Base-by-base conservation (phyloP, 495 filamentous ascomycete genomes). In the Tetracladium setigerum region DNA sequence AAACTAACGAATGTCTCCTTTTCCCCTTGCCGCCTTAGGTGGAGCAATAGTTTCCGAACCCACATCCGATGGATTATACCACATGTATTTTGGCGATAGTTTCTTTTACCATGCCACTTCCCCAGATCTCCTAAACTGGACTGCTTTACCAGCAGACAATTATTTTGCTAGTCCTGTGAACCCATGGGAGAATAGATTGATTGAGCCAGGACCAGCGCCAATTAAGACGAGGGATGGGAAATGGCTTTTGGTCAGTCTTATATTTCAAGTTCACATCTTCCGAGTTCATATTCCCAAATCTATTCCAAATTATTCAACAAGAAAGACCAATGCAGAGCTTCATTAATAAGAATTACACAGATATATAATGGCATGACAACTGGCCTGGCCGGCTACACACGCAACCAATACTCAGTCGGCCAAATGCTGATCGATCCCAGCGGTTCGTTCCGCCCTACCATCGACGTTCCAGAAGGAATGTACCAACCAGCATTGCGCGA, bases 51-150 rank as follows among this genome's bases (percentile, higher is more conserved):
- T 62, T 9, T 19, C 54, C n/a, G 57, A 60, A 37, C 52, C 22
- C 19, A 51, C 52, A 30, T 35, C 54, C 14, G 47, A 62, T 37
- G 59, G 59, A 7, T 27, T 40, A 17, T 62, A 60, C 38, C 49
- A 57, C 35, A 62, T 62, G 57, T 48, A 55, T 15, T 62, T 44
- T 17, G 59, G 57, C 14, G 59, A 62, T 35, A 48, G 39, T 16
- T 55, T 42, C 38, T 46, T 60, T 19, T 55, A 58, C 37, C 30
- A 30, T 16, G 57, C 58, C 0, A 62, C 48, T 38, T 58, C 54
- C 11, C 38, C 57, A 2, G 59, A 55, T 41, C 17, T 54, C 19
- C 37, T 54, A 30, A 18, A 58, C 49, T 57, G 52, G 45, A 55
- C 24, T 16, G 16, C 39, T 10, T 18, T 38, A 22, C 16, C 32